Percentiles rank a stretch among this genome's conserved stretches.
Evolutionary conservation across 2,329 filamentous ascomycete species (phyloP).

Genomic region (Colletotrichum coccodes): DNA sequence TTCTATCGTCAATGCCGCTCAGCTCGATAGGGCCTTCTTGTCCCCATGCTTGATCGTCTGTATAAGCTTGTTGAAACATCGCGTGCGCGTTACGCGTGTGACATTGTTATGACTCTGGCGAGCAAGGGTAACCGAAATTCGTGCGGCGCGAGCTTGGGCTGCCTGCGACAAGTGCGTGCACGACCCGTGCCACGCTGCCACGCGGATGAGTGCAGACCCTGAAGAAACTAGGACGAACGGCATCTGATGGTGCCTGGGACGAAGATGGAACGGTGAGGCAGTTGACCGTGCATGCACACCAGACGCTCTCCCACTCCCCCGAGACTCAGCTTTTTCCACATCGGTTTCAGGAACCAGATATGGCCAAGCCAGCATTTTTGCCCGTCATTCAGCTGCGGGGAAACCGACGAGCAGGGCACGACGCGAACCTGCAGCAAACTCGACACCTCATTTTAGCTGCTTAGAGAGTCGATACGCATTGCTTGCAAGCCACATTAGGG

Average conservation of each 20-base stretch:
- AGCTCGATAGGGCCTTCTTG: background rate
- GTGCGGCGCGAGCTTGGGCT: background rate
- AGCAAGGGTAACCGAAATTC: background rate
- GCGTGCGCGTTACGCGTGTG: conserved; percentile 6
- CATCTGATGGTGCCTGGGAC: background rate
- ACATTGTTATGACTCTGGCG: background rate
- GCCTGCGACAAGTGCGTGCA: background rate
- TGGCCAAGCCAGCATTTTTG: background rate
- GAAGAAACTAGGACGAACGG: background rate
- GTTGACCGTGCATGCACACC: background rate
- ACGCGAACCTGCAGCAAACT: too few species aligned
- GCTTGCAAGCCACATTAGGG: too few species aligned
- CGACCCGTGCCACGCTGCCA: background rate
- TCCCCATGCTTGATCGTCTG: conserved; percentile 14
- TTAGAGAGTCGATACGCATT: too few species aligned
- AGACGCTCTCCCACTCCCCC: background rate
- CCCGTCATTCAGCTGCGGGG: too few species aligned
- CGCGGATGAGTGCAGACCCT: background rate
- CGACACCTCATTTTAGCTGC: too few species aligned
- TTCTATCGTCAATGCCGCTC: background rate
- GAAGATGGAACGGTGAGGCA: background rate
- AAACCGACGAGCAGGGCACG: too few species aligned
- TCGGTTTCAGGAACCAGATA: background rate
- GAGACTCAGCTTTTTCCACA: background rate
- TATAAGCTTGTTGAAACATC: conserved; percentile 7